Evolutionary conservation across 23 red algal species (phyloP).

Genomic region (Gracilaria caudata): DNA sequence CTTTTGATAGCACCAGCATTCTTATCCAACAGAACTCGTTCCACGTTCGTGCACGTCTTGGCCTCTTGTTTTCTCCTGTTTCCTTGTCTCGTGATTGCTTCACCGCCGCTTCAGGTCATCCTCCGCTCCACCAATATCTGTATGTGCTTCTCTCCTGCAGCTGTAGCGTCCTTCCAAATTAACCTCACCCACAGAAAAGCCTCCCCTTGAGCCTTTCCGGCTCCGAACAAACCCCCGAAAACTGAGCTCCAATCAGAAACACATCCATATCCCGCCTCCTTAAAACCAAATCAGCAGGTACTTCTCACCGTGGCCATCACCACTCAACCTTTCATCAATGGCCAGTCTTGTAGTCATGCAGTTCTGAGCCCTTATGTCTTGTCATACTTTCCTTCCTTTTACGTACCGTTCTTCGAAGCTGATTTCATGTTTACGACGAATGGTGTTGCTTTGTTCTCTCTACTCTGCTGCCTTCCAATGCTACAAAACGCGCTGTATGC

Average conservation of each 20-base stretch:
- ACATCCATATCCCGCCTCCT: neutral
- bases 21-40: too few relatives aligned
- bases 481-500: neutral
- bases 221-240: too few relatives aligned
- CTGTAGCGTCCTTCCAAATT: neutral
- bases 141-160: neutral
- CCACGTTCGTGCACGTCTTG: too few relatives aligned
- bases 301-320: too few relatives aligned
- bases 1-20: too few relatives aligned
- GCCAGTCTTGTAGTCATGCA: neutral
- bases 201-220: too few relatives aligned
- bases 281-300: too few relatives aligned
- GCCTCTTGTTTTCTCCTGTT: too few relatives aligned
- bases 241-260: neutral
- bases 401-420: neutral
- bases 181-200: neutral
- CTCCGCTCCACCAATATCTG: too few relatives aligned
- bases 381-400: neutral
- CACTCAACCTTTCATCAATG: too few relatives aligned
- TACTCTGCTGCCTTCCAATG: neutral
- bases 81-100: too few relatives aligned
- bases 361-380: neutral
- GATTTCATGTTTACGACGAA: neutral
- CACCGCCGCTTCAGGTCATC: neutral
- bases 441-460: neutral